Evolutionary conservation across 306 rosid genomes (phyloP), one percentile per base, ranked within the genome.

Genomic region (Alnus glutinosa): DNA sequence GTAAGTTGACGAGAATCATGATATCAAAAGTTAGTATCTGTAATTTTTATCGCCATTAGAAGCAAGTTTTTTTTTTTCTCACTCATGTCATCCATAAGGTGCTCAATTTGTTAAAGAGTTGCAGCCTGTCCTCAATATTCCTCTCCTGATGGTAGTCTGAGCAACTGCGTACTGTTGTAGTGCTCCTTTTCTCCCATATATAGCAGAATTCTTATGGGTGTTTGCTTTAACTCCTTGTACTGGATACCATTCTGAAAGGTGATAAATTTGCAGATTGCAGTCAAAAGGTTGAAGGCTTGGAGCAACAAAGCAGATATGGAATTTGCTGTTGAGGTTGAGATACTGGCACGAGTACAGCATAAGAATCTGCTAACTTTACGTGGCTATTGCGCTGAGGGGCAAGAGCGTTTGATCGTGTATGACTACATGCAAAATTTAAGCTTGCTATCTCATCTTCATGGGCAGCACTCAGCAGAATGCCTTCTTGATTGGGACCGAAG

Each of bases 341-440:
- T 95, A 75, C 85, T 95, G 78, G 98, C 97, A 11, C 90, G 99
- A 91, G 98, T 95, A 51, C 87, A 90, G 44, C 99, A 95, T 91
- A 93, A 93, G 92, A 95, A 95, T 83, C 91, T 95, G 85, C 93
- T 95, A 50, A 95, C 88, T 79, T 87, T 93, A 67, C 98, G 98
- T 44, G 99, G 99, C 61, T 95, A 95, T 82, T 95, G 99, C 77
- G 98, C 96, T 28, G 99, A 95, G 86, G 99, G 98, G 46, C 97
- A 95, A 76, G 99, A 95, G 86, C 97, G 99, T 63, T 85, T 95
- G 77, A 93, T 93, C 23, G 90, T 93, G 44, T 95, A 95, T 48
- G 98, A 95, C 76, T 95, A 93, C 78, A 90, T 93, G 98, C 97
- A 94, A 3, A 95, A 95, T 80, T 83, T 95, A 88, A 95, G 99